Evolutionary conservation across 1,139 yeast genomes (phyloP).

Genomic region (Pichia sp.): DNA sequence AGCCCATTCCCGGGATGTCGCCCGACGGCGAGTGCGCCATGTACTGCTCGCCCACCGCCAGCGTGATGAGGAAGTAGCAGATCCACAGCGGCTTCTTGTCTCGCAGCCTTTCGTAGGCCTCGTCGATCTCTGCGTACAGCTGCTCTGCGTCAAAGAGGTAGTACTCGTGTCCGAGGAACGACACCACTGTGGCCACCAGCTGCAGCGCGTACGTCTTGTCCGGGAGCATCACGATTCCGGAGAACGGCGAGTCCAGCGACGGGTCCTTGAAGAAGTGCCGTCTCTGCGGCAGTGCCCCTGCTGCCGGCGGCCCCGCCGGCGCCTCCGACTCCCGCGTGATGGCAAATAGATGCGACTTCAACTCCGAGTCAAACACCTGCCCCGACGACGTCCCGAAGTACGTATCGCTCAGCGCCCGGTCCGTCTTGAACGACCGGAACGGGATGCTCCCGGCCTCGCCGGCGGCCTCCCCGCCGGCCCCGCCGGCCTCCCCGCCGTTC

Average conservation of each 20-base stretch:
- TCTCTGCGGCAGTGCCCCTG: conserved; percentile 21
- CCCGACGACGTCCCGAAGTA: conserved; percentile 20
- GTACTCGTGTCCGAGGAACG: conserved; percentile 39
- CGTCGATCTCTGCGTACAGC: conserved; percentile 27
- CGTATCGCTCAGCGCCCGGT: not conserved
- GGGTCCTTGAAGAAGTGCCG: conserved; percentile 33
- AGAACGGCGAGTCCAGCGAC: conserved; percentile 31
- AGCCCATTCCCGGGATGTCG: conserved; percentile 28
- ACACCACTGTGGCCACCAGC: conserved; percentile 34
- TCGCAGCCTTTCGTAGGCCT: conserved; percentile 32
- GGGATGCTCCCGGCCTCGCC: conserved; percentile 3
- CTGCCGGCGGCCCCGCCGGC: conserved; percentile 4
- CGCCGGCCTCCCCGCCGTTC: not conserved
- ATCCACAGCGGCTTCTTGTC: conserved; percentile 27
- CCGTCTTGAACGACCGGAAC: conserved; percentile 9
- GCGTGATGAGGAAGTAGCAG: conserved; percentile 26
- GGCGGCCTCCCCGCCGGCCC: not conserved
- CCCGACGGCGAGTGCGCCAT: conserved; percentile 27
- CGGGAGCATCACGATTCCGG: conserved; percentile 32
- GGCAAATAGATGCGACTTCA: conserved; percentile 18
- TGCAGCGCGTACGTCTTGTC: conserved; percentile 32
- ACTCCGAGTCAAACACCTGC: conserved; percentile 22
- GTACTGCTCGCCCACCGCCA: conserved; percentile 34
- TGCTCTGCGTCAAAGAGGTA: conserved; percentile 34
- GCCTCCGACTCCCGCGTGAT: conserved; percentile 11